Percentiles rank a stretch among this genome's conserved stretches.
These are phyloP conservation scores for Backusella sp. DNA, from an alignment of 192 early-diverging fungal species.

Conservation along the genomic window DNA sequence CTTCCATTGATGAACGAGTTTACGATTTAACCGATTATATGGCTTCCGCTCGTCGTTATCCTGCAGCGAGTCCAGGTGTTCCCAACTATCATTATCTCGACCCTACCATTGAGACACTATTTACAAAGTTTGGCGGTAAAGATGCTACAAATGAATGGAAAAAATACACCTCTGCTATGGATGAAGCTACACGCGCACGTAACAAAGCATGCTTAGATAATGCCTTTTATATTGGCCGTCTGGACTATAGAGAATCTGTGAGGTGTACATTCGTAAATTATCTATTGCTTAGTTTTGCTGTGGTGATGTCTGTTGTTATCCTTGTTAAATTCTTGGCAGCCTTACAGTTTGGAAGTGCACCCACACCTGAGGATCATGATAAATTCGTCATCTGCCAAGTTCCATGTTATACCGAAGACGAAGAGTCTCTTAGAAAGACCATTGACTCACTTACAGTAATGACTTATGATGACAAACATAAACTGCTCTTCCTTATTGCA, in stretches of 20 bases:
- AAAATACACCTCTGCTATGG: conserved; percentile 35
- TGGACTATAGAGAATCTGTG: conserved; percentile 80
- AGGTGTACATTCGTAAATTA: conserved; percentile 84
- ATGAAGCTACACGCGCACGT: conserved; percentile 25
- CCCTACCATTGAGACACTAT: conserved; percentile 56
- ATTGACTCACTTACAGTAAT: conserved; percentile 69
- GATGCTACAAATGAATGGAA: conserved; percentile 59
- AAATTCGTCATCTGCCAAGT: conserved; percentile 80
- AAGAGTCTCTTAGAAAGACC: conserved; percentile 71
- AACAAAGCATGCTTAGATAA: conserved; percentile 74
- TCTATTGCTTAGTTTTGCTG: conserved; percentile 73
- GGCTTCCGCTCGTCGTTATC: conserved; percentile 42
- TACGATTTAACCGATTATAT: conserved; percentile 69
- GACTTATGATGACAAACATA: conserved; percentile 81
- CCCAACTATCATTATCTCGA: conserved; percentile 59
- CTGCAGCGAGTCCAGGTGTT: conserved; percentile 29
- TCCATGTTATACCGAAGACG: conserved; percentile 84
- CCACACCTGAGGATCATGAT: conserved; percentile 67
- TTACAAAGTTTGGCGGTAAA: conserved; percentile 54
- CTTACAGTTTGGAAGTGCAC: conserved; percentile 64
- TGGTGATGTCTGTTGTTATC: conserved; percentile 74
- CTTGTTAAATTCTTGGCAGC: conserved; percentile 77
- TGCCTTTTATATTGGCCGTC: conserved; percentile 77
- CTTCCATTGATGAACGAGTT: conserved; percentile 60
- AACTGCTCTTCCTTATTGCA: conserved; percentile 72